Evolutionary conservation across 768 basidiomycete species (phyloP), one percentile per base, ranked within the genome.

Genomic region (Russula abietina): DNA sequence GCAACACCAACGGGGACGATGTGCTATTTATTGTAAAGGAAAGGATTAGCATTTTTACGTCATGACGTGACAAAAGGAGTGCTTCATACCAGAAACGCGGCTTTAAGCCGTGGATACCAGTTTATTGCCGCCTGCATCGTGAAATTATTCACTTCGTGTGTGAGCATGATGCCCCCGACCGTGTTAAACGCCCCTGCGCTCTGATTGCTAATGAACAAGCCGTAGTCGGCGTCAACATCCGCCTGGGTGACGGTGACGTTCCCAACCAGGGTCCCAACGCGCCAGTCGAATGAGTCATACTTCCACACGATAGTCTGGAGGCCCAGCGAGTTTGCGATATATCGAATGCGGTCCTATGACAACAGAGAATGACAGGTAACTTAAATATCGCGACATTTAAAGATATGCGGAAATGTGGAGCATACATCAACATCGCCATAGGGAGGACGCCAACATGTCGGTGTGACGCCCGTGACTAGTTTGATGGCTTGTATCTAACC

Each of bases 251-350:
- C 1, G 26, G 43, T 55, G 41, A 11, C 33, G 7, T 3, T 3
- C 39, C 65, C 67, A 9, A 57, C 65, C 36, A 19, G 28, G 10
- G 6, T 1, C 39, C 67, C 67, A 9, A 57, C 65, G 57, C 83
- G 70, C 89, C 89, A 91, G 72, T 93, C 90, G 43, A 79, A 75
- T n/a, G 84, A 81, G 68, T 88, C 85, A 63, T 80, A 83, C 67
- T 77, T 71, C 91, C 91, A 93, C 55, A 92, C 76, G 70, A 93
- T 78, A 2, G 88, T 88, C 14, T 80, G 81, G 17, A 92, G 75
- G 41, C 84, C 84, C 66, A 92, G 82, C 10, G 79, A 83, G 26
- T 83, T 70, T 3, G 86, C 83, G 60, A 93, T 86, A 39, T 81
- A 77, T 38, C 91, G 83, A 48, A 92, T 83, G 56, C 91, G 87